phyloP scores from a whole-genome alignment of 2,329 filamentous ascomycete genomes.

The Daldinia eschscholtzii region DNA sequence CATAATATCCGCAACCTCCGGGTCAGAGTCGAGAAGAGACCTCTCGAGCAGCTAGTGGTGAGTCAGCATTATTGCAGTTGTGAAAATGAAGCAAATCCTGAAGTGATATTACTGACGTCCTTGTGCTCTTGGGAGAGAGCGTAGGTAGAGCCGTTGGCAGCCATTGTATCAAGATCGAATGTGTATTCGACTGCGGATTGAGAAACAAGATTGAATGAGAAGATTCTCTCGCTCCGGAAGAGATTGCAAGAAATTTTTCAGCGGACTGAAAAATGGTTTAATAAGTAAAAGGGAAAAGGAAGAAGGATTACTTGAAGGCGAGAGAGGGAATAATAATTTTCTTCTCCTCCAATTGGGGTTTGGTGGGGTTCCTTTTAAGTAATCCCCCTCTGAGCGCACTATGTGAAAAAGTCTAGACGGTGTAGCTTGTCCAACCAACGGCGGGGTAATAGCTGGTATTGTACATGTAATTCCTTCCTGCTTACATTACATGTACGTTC shows the following conservation, averaged over 20 bases:
- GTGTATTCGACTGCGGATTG: slow-evolving; percentile 11
- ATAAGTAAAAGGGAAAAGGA: slow-evolving; percentile 12
- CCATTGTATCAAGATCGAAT: slow-evolving; percentile 47
- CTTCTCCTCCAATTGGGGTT: slow-evolving; percentile 22
- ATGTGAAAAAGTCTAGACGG: slow-evolving; percentile 8
- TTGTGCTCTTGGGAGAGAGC: slow-evolving; percentile 55
- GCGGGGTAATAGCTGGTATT: slow-evolving; percentile 16
- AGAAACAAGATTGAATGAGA: slow-evolving; percentile 1
- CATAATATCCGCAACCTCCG: slow-evolving; percentile 97
- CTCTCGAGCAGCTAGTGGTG: slow-evolving; percentile 88
- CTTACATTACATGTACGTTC: too few relatives aligned
- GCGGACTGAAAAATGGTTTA: slow-evolving; percentile 4
- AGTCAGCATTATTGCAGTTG: slow-evolving; percentile 50
- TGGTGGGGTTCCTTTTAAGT: slow-evolving; percentile 40
- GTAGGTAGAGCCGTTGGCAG: slow-evolving; percentile 50
- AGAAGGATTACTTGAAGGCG: slow-evolving; percentile 4
- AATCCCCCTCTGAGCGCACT: neutral
- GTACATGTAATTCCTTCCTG: slow-evolving; percentile 13
- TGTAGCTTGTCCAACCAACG: neutral
- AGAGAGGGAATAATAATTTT: slow-evolving; percentile 26
- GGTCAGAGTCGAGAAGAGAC: slow-evolving; percentile 89
- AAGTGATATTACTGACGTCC: slow-evolving; percentile 48
- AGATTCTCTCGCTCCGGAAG: slow-evolving; percentile 10
- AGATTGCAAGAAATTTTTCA: neutral
- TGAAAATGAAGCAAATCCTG: slow-evolving; percentile 10